Conservation (phyloP, 805 yeast species). For the Saturnispora quitensis region DNA sequence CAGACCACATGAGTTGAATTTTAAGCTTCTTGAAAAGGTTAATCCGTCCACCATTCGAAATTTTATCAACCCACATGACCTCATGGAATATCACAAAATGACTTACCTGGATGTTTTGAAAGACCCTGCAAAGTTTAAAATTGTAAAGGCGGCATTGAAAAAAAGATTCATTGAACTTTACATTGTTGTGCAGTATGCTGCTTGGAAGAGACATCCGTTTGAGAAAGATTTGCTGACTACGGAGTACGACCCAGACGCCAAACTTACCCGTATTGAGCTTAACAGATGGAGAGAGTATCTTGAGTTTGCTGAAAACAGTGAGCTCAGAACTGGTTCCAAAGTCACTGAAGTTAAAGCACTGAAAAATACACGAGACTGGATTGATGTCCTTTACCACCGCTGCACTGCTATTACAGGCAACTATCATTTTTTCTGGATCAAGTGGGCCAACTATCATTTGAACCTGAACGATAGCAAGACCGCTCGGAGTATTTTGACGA, state of each 20-base stretch:
- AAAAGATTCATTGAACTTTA: constrained; percentile 44
- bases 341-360: constrained; percentile 16
- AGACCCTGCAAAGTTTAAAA: constrained; percentile 16
- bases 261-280: constrained; percentile 35
- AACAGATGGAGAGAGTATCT: constrained; percentile 53
- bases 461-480: constrained; percentile 22
- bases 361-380: constrained; percentile 18
- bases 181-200: constrained; percentile 45
- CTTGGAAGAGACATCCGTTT: constrained; percentile 39
- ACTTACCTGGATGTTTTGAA: constrained; percentile 21
- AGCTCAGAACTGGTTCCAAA: constrained; percentile 16
- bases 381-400: constrained; percentile 36
- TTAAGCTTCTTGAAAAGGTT: constrained; percentile 29
- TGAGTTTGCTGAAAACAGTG: constrained; percentile 38
- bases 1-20: constrained; percentile 34
- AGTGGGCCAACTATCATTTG: constrained; percentile 36
- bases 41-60: constrained; percentile 21
- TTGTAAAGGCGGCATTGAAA: constrained; percentile 31
- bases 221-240: constrained; percentile 36
- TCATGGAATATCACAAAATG: constrained; percentile 9
- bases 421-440: constrained; percentile 42
- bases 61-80: constrained; percentile 18
- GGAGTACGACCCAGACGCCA: constrained; percentile 30
- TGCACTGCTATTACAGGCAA: constrained; percentile 37
- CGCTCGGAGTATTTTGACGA: constrained; percentile 33